phyloP scores from a whole-genome alignment of 768 basidiomycete species.

The Russula emetica region DNA sequence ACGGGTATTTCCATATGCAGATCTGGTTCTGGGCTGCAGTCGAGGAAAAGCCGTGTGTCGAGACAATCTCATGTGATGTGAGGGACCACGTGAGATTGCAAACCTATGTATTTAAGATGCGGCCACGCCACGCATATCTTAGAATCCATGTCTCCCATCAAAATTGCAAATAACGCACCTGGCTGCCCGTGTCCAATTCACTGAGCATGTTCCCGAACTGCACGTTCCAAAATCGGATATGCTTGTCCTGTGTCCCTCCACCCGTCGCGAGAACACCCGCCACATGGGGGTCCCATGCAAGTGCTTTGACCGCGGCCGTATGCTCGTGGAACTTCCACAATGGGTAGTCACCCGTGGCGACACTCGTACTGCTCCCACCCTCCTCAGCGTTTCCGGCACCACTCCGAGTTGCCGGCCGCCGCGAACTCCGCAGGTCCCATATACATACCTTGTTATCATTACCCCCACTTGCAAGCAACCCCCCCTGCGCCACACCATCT shows the following conservation, averaged over 20 bases:
- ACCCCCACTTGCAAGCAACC: slow-evolving; percentile 84
- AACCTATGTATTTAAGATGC: slow-evolving; percentile 49
- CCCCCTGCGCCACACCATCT: slow-evolving; percentile 43
- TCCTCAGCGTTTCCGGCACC: slow-evolving; percentile 33
- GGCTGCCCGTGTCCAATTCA: slow-evolving; percentile 91
- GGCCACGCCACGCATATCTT: background rate
- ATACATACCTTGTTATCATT: slow-evolving; percentile 99
- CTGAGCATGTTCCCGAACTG: slow-evolving; percentile 77
- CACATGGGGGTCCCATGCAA: slow-evolving; percentile 97
- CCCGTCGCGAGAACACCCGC: slow-evolving; percentile 88
- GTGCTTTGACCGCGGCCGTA: slow-evolving; percentile 93
- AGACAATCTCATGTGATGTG: slow-evolving; percentile 95
- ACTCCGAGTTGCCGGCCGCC: slow-evolving; percentile 35
- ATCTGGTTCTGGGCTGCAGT: slow-evolving; percentile 95
- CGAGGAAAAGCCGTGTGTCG: slow-evolving; percentile 94
- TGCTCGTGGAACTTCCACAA: slow-evolving; percentile 96
- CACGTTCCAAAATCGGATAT: slow-evolving; percentile 97
- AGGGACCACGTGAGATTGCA: slow-evolving; percentile 97
- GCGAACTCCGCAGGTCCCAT: slow-evolving; percentile 81
- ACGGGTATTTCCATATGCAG: slow-evolving; percentile 92
- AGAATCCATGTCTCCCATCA: background rate
- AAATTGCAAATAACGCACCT: slow-evolving; percentile 49
- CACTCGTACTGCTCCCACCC: slow-evolving; percentile 32
- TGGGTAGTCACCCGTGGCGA: slow-evolving; percentile 49
- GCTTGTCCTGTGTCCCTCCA: slow-evolving; percentile 98